Base-by-base conservation (phyloP, 306 rosid genomes). In the Pterocarpus macrocarpus region DNA sequence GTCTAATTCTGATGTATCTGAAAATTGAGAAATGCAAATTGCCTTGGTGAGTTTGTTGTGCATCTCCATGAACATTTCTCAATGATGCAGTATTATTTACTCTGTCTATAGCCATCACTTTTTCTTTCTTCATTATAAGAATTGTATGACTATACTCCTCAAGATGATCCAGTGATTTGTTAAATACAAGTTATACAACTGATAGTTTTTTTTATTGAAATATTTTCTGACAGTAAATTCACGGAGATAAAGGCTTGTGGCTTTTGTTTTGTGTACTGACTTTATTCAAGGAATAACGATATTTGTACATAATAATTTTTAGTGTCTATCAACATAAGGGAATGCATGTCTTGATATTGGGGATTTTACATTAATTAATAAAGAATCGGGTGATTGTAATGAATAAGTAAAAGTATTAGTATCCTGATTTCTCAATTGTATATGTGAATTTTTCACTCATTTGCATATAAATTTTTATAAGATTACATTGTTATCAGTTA, bases 11-110 rank as follows among this genome's bases (percentile, higher is more conserved):
- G 11, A 44, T 75, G 22, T 64, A 49, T 47, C 16, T 17, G 73
- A 10, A 55, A 22, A 39, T 39, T 76, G 71, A 44, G 67, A 69
- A 17, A 75, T 69, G 78, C 68, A 84, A 69, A 75, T 69, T 79
- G 77, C 61, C 71, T 55, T 34, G 41, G 65, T 80, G 79, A 44
- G 69, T 7, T 83, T 75, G 77, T 66, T 57, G 66, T 41, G 76
- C 67, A 64, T 56, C 80, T 57, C 70, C 66, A 32, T 10, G 43
- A 55, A 62, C 69, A 57, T 11, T 67, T 83, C 52, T 30, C 49
- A 71, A 36, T 39, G 53, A 17, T 63, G 55, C 53, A 41, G 0
- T 53, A 35, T 17, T 59, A 49, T 70, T 55, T 15, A 35, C 35
- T 50, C 13, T 2, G 32, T 32, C n/a, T 49, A 59, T 33, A 39